These are phyloP conservation scores for Tylopilus sp. DNA, from an alignment of 768 basidiomycete species.

Conservation along the genomic window DNA sequence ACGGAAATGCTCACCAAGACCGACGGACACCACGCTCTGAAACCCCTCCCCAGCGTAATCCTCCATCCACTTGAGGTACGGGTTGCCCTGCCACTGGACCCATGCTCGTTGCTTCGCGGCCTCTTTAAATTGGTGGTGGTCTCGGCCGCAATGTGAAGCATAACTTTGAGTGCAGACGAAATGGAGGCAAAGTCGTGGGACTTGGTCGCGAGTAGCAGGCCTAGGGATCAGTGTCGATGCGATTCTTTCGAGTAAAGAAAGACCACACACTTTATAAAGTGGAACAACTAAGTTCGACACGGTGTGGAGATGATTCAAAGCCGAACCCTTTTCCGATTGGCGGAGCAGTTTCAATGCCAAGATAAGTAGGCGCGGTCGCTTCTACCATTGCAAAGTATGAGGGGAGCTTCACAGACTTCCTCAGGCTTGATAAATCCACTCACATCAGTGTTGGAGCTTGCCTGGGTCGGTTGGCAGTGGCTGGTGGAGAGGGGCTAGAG, in stretches of 20 bases:
- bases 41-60: slow-evolving; percentile 74
- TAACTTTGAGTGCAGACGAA: slow-evolving; percentile 55
- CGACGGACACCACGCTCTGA: slow-evolving; percentile 66
- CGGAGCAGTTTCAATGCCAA: slow-evolving; percentile 66
- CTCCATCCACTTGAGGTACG: slow-evolving; percentile 73
- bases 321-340: slow-evolving; percentile 74
- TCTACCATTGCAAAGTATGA: slow-evolving; percentile 42
- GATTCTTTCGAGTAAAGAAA: not conserved
- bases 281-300: slow-evolving; percentile 50
- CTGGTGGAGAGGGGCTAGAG: too few relatives aligned
- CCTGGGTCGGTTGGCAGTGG: too few relatives aligned
- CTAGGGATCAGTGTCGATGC: slow-evolving; percentile 32
- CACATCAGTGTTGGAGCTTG: not conserved
- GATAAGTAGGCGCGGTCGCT: slow-evolving; percentile 61
- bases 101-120: slow-evolving; percentile 42
- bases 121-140: slow-evolving; percentile 60
- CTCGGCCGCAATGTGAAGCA: slow-evolving; percentile 65
- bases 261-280: slow-evolving; percentile 78
- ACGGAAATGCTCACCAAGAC: slow-evolving; percentile 72
- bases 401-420: too few relatives aligned
- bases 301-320: slow-evolving; percentile 76
- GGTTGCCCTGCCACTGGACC: slow-evolving; percentile 63
- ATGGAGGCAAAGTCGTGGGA: slow-evolving; percentile 63
- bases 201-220: slow-evolving; percentile 80
- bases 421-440: too few relatives aligned